Conservation (phyloP, 225 moss, liverwort and hornwort species). For the Marchantia paleacea region DNA sequence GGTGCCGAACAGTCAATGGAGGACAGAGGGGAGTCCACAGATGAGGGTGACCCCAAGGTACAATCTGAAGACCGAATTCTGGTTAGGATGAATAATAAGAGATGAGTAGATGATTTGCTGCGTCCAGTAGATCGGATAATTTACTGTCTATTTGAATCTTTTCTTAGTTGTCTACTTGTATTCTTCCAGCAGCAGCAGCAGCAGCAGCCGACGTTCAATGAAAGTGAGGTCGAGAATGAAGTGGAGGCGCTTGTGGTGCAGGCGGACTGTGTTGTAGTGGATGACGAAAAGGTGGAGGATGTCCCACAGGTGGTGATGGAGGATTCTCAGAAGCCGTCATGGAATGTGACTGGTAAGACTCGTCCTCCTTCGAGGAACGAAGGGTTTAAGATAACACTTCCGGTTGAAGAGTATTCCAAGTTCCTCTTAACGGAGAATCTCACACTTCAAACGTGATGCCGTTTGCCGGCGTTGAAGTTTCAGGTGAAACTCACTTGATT, state of each 20-base stretch:
- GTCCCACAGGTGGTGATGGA: background rate
- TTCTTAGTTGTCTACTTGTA: background rate
- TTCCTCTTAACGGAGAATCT: background rate
- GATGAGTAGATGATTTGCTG: background rate
- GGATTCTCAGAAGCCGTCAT: background rate
- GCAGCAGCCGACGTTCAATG: background rate
- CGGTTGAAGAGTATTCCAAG: background rate
- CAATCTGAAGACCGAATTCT: background rate
- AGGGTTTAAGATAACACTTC: background rate
- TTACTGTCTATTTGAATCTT: background rate
- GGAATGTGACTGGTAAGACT: background rate
- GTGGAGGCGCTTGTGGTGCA: background rate
- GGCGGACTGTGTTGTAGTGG: background rate
- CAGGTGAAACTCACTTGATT: background rate
- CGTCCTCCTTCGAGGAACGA: background rate
- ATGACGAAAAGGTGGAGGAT: background rate
- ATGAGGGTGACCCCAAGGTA: constrained; percentile 9
- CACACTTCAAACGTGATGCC: no score
- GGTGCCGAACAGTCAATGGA: constrained; percentile 15
- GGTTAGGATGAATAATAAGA: background rate
- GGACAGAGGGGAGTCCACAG: background rate
- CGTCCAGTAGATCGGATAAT: background rate
- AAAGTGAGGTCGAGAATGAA: background rate
- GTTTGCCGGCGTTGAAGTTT: background rate
- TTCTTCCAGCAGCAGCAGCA: background rate